These are phyloP conservation scores for Mimosa pudica DNA, from an alignment of 306 rosid species.

Conservation along the genomic window DNA sequence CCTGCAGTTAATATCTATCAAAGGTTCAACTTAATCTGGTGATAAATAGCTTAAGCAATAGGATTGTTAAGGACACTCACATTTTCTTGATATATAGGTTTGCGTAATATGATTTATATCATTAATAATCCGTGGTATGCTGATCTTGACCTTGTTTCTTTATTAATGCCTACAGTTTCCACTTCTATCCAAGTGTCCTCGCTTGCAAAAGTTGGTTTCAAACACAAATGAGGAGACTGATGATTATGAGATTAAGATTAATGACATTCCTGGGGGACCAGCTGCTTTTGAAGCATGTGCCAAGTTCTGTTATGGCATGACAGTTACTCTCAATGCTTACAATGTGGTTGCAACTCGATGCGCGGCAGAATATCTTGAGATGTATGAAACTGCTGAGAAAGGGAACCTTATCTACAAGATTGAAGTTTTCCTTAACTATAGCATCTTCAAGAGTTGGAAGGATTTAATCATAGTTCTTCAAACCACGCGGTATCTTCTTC, in stretches of 20 bases:
- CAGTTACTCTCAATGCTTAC: background rate
- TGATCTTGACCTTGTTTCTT: background rate
- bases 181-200: background rate
- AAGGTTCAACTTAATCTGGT: background rate
- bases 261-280: constrained; percentile 7
- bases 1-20: background rate
- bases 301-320: constrained; percentile 12
- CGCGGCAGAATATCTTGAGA: background rate
- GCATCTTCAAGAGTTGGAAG: constrained; percentile 11
- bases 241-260: background rate
- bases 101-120: background rate
- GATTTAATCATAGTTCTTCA: constrained; percentile 1
- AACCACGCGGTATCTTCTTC: constrained; percentile 8
- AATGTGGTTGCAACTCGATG: background rate
- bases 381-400: constrained; percentile 7
- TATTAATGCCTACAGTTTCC: constrained; percentile 1
- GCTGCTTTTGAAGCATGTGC: constrained; percentile 15
- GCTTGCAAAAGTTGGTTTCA: background rate
- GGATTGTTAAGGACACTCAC: background rate
- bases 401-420: constrained; percentile 4
- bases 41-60: background rate
- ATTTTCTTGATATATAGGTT: background rate
- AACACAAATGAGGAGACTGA: background rate
- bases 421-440: constrained; percentile 8
- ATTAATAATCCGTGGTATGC: background rate